phyloP scores from a whole-genome alignment of 495 filamentous ascomycete species.

The Lasiosphaeria hispida region DNA sequence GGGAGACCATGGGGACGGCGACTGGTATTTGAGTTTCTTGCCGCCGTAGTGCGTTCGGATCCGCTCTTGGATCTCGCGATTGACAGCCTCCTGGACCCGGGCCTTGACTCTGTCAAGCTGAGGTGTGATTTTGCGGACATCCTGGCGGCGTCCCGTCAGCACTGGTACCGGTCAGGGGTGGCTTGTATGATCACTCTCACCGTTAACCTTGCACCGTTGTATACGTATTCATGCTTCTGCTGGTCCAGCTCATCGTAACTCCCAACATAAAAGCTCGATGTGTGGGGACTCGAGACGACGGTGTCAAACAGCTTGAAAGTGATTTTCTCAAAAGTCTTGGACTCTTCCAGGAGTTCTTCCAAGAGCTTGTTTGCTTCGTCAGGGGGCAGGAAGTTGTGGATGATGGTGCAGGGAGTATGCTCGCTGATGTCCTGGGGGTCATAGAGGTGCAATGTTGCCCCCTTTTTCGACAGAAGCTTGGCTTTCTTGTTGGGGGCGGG shows the following conservation, averaged over 20 bases:
- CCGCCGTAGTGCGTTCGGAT: constrained; percentile 61
- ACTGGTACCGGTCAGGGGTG: not conserved
- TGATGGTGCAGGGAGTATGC: constrained; percentile 83
- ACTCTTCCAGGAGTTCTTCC: constrained; percentile 71
- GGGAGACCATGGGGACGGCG: constrained; percentile 67
- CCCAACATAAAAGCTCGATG: constrained; percentile 75
- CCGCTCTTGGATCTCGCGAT: constrained; percentile 64
- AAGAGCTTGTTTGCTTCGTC: constrained; percentile 71
- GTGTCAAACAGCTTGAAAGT: constrained; percentile 85
- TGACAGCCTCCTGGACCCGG: constrained; percentile 70
- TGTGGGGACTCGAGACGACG: constrained; percentile 78
- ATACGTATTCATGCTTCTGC: constrained; percentile 77
- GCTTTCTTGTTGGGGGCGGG: constrained; percentile 36
- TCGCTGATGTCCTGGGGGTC: constrained; percentile 72
- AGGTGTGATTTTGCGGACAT: constrained; percentile 71
- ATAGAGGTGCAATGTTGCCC: constrained; percentile 77
- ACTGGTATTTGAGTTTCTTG: constrained; percentile 75
- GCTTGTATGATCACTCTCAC: constrained; percentile 31
- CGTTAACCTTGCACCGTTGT: constrained; percentile 70
- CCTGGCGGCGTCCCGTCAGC: constrained; percentile 36
- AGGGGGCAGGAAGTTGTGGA: constrained; percentile 82
- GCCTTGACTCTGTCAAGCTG: constrained; percentile 63
- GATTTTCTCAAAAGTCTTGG: constrained; percentile 66
- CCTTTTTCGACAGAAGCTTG: constrained; percentile 65
- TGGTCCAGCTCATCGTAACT: constrained; percentile 56